A percentile compares a stretch with the other conserved stretches of the same genome.
Evolutionary conservation across 2,329 filamentous ascomycete species (phyloP).

Genomic region (Stenocarpella maydis): DNA sequence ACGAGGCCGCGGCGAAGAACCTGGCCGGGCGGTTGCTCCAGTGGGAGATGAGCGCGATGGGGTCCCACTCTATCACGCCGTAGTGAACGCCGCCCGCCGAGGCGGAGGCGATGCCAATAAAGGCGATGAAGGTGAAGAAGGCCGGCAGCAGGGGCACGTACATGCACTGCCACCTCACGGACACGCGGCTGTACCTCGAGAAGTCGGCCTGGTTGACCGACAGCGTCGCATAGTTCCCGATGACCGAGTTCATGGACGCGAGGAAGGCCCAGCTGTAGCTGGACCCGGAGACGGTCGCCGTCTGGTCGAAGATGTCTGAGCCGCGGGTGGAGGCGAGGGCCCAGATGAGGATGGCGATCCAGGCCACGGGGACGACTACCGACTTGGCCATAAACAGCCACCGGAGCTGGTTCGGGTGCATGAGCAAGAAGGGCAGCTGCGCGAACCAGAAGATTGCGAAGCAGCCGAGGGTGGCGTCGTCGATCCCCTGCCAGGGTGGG

Average conservation of each 20-base stretch:
- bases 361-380: conserved; percentile 36
- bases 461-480: conserved; percentile 38
- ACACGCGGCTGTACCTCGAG: conserved; percentile 29
- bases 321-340: conserved; percentile 37
- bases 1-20: conserved; percentile 29
- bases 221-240: conserved; percentile 34
- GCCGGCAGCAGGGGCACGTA: conserved; percentile 45
- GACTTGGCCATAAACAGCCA: conserved; percentile 40
- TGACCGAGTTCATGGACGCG: conserved; percentile 39
- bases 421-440: conserved; percentile 42
- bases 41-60: conserved; percentile 52
- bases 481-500: conserved; percentile 47
- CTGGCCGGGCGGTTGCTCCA: conserved; percentile 30
- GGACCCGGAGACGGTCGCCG: conserved; percentile 34
- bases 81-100: conserved; percentile 50
- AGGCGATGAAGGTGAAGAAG: conserved; percentile 51
- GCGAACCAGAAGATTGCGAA: conserved; percentile 42
- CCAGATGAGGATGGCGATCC: conserved; percentile 39
- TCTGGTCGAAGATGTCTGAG: conserved; percentile 37
- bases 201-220: conserved; percentile 36
- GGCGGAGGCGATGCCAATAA: conserved; percentile 54
- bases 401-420: conserved; percentile 42
- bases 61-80: conserved; percentile 54
- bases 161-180: conserved; percentile 28
- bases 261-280: conserved; percentile 38